These are phyloP conservation scores for Ophiostoma quercus DNA, from an alignment of 2,329 filamentous ascomycete species.

Conservation along the genomic window DNA sequence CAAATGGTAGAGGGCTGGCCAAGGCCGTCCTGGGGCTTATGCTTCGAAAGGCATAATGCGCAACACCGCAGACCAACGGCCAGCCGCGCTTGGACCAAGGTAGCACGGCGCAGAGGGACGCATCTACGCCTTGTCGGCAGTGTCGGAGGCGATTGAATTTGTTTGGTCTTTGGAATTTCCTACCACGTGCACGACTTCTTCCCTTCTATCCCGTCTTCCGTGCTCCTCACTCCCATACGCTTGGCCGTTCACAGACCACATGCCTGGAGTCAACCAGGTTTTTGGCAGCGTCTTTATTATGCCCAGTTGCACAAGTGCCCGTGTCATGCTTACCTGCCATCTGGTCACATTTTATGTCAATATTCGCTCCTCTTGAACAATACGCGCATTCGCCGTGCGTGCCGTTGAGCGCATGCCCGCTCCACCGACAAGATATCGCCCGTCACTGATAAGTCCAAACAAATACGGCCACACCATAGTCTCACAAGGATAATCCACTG, in stretches of 20 bases:
- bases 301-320: background rate
- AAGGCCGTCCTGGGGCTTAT: background rate
- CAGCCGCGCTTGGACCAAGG: background rate
- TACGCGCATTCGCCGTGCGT: background rate
- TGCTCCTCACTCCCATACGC: background rate
- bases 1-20: background rate
- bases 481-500: background rate
- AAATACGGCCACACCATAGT: background rate
- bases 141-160: background rate
- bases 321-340: background rate
- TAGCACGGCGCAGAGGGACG: background rate
- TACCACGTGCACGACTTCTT: background rate
- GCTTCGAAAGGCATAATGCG: background rate
- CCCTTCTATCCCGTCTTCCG: background rate
- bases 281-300: background rate
- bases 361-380: background rate
- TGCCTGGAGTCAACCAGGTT: background rate
- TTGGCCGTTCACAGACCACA: background rate
- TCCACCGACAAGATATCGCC: background rate
- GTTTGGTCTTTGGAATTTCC: background rate
- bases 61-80: background rate
- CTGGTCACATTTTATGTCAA: background rate
- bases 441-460: background rate
- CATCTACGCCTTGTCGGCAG: background rate
- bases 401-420: background rate